These are phyloP conservation scores for Chaetomiaceae sp. DNA, from an alignment of 2,329 filamentous ascomycete genomes.

Conservation along the genomic window DNA sequence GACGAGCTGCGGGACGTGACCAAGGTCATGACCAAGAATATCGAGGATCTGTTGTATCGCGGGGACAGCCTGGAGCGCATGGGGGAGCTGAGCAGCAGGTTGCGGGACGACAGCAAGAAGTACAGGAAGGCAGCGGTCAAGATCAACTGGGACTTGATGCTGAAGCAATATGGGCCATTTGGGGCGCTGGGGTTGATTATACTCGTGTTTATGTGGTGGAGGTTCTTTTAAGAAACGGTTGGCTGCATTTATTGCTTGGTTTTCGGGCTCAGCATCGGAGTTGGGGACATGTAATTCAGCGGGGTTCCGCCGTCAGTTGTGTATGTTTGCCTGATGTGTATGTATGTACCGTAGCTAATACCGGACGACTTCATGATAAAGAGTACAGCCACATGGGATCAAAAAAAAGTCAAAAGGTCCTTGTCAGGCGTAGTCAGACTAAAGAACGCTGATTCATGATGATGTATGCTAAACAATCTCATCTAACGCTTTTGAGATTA, in stretches of 20 bases:
- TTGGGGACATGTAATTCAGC: constrained; percentile 3
- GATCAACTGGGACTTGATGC: constrained; percentile 95
- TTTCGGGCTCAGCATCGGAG: constrained; percentile 16
- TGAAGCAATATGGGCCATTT: constrained; percentile 96
- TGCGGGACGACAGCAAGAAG: constrained; percentile 91
- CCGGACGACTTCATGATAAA: not conserved
- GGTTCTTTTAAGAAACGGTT: constrained; percentile 76
- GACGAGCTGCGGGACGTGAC: constrained; percentile 97
- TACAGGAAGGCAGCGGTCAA: constrained; percentile 87
- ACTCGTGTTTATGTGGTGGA: constrained; percentile 83
- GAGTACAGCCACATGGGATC: not conserved
- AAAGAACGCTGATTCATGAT: too few species aligned
- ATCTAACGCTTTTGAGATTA: not conserved
- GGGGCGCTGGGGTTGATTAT: constrained; percentile 77
- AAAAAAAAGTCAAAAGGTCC: not conserved
- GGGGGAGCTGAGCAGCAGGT: constrained; percentile 84
- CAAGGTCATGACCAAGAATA: constrained; percentile 99
- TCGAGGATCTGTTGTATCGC: constrained; percentile 92
- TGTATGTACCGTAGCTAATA: constrained; percentile 9
- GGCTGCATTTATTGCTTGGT: constrained; percentile 1
- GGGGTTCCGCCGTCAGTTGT: constrained; percentile 8
- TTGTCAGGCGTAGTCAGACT: too few species aligned
- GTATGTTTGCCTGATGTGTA: not conserved
- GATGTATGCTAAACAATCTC: not conserved
- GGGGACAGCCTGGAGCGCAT: constrained; percentile 94